Evolutionary conservation across 495 filamentous ascomycete species (phyloP), one percentile per base, ranked within the genome.

Genomic region (Filosporella fistucella): DNA sequence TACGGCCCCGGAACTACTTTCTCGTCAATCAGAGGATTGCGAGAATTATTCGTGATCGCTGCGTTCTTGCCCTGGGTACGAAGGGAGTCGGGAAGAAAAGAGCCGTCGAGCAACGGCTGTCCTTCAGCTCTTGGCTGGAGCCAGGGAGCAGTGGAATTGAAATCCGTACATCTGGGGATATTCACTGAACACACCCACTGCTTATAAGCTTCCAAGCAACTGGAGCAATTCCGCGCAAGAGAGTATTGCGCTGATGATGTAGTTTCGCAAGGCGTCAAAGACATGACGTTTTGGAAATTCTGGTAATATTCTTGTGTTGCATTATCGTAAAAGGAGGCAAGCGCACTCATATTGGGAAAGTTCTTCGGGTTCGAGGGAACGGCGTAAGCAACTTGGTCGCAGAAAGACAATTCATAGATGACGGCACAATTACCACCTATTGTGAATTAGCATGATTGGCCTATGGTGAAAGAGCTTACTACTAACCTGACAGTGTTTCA

Each of bases 141-240:
- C 57, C 68, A 85, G 0, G 62, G 2, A 1, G 70, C 64, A 1
- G 54, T 41, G 21, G 72, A 78, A 40, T 76, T 81, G 55, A 85
- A 91, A 66, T 95, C 91, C 53, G 81, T 80, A 72, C 93, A 99
- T 32, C 87, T 85, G 0, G 93, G 93, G 54, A 99, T 93, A 12
- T 78, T 84, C 26, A 97, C 91, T 38, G 87, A 80, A 69, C 93
- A 99, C 32, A 99, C 81, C 93, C 93, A 99, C 53, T 81, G 66
- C 61, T 88, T 95, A 70, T 99, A 99, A 5, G 88, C 87, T 2
- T 53, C 49, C 7, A 72, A 80, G 65, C 93, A 99, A 67, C 90
- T 77, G 20, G 56, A 56, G 69, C 93, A 99, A 57, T 63, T 75
- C 20, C 80, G 75, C 0, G 79, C 85, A 25, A 96, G 79, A 1